Evolutionary conservation across 2,329 filamentous ascomycete species (phyloP).

Genomic region (Scortechinia acanthostroma): DNA sequence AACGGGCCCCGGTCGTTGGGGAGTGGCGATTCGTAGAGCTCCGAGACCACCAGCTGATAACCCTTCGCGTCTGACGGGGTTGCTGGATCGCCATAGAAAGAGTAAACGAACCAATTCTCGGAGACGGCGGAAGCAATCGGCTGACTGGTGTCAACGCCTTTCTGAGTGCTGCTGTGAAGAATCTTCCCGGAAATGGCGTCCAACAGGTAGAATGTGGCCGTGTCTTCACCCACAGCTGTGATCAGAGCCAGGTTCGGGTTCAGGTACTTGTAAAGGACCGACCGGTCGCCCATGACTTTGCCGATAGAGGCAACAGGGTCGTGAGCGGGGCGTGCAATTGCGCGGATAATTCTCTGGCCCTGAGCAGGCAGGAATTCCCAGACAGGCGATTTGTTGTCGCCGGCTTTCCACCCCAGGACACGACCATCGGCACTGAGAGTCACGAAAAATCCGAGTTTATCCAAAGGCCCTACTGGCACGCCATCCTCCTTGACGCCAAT

Average conservation of each 20-base stretch:
- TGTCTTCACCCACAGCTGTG: conserved; percentile 40
- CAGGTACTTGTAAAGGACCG: conserved; percentile 70
- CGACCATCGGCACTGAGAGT: conserved; percentile 14
- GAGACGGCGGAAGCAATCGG: conserved; percentile 59
- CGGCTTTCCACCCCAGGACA: conserved; percentile 1
- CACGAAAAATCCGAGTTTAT: conserved; percentile 6
- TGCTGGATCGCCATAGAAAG: conserved; percentile 33
- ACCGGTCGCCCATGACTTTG: conserved; percentile 62
- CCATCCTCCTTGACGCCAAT: neutral
- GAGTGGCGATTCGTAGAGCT: conserved; percentile 61
- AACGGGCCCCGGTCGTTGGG: conserved; percentile 63
- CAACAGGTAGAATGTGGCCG: conserved; percentile 55
- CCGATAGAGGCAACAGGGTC: conserved; percentile 71
- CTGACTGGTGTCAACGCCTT: conserved; percentile 48
- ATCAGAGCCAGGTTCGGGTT: conserved; percentile 61
- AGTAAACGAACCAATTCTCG: conserved; percentile 73
- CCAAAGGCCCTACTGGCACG: neutral
- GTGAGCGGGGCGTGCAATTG: conserved; percentile 50
- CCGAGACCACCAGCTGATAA: conserved; percentile 60
- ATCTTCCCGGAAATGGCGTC: conserved; percentile 65
- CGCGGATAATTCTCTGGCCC: conserved; percentile 46
- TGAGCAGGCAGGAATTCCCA: conserved; percentile 55
- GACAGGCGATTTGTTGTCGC: conserved; percentile 19
- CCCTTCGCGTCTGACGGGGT: conserved; percentile 40
- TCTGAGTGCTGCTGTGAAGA: conserved; percentile 50